Percentiles rank a stretch among this genome's conserved stretches.
These are phyloP conservation scores for Xylaria venustula DNA, from an alignment of 495 filamentous ascomycete species.

Conservation along the genomic window DNA sequence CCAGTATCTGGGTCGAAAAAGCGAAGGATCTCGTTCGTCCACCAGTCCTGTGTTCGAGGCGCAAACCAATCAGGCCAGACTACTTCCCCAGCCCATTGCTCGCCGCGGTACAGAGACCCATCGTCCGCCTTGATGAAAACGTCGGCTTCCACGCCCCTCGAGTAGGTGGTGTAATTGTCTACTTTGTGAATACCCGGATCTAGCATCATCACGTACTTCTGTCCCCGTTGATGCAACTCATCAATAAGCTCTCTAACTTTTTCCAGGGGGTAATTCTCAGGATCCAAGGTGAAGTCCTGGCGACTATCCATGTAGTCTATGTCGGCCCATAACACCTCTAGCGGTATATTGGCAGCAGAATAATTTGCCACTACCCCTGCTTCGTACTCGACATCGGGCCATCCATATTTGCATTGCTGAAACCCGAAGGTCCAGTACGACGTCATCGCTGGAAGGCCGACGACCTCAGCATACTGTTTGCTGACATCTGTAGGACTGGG, in stretches of 20 bases:
- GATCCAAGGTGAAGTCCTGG: conserved; percentile 69
- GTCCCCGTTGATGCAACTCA: conserved; percentile 67
- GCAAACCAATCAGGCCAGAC: conserved; percentile 85
- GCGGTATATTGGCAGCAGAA: conserved; percentile 62
- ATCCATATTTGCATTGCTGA: conserved; percentile 82
- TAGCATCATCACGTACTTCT: conserved; percentile 84
- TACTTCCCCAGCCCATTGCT: conserved; percentile 83
- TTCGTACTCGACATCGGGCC: conserved; percentile 66
- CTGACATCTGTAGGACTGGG: conserved; percentile 69
- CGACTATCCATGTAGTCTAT: conserved; percentile 68
- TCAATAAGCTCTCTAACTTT: conserved; percentile 65
- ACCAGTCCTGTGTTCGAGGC: conserved; percentile 61
- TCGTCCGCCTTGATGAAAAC: conserved; percentile 64
- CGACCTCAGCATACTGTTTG: conserved; percentile 69
- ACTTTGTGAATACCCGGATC: conserved; percentile 70
- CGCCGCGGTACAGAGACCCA: conserved; percentile 66
- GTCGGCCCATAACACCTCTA: conserved; percentile 81
- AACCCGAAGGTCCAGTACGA: conserved; percentile 86
- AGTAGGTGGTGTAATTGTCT: conserved; percentile 61
- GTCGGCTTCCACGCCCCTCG: conserved; percentile 56
- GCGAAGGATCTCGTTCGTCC: conserved; percentile 64
- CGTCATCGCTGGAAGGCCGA: conserved; percentile 72
- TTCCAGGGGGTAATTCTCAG: conserved; percentile 66
- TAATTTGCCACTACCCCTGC: conserved; percentile 73
- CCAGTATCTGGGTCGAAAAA: conserved; percentile 68